phyloP scores from a whole-genome alignment of 2,329 filamentous ascomycete genomes.

The Aspergillus aculeatinus region DNA sequence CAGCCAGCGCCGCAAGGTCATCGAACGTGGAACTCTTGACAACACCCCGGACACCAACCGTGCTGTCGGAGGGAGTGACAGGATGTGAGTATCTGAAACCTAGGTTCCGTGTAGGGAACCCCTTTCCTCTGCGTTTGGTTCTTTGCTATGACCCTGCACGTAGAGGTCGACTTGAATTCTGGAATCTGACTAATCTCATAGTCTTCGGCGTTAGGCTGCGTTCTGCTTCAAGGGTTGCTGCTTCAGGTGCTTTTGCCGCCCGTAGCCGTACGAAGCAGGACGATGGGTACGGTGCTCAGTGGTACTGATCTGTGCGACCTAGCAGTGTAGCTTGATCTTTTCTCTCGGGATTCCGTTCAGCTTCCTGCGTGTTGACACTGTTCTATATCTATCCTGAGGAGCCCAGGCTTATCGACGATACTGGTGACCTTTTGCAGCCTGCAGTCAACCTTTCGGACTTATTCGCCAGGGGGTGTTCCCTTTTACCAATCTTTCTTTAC shows the following conservation, averaged over 20 bases:
- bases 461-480: slow-evolving; percentile 33
- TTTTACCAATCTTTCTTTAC: slow-evolving; percentile 25
- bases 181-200: slow-evolving; percentile 77
- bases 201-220: slow-evolving; percentile 83
- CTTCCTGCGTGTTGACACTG: slow-evolving; percentile 29
- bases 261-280: slow-evolving; percentile 55
- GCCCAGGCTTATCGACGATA: slow-evolving; percentile 29
- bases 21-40: slow-evolving; percentile 66
- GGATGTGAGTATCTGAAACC: slow-evolving; percentile 88
- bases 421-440: slow-evolving; percentile 30
- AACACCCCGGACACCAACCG: slow-evolving; percentile 72
- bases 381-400: slow-evolving; percentile 26
- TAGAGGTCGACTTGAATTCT: slow-evolving; percentile 65
- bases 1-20: slow-evolving; percentile 78
- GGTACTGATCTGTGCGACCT: slow-evolving; percentile 44
- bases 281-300: slow-evolving; percentile 51
- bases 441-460: slow-evolving; percentile 35
- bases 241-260: slow-evolving; percentile 49
- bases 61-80: slow-evolving; percentile 76
- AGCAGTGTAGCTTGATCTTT: slow-evolving; percentile 30
- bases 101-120: slow-evolving; percentile 83
- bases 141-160: slow-evolving; percentile 67
- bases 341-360: slow-evolving; percentile 17
- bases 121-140: slow-evolving; percentile 74
- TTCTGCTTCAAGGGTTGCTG: slow-evolving; percentile 73